Percentiles rank a stretch among this genome's conserved stretches.
Evolutionary conservation across 2,329 filamentous ascomycete species (phyloP).

Genomic region (Phyllosticta citriasiana): DNA sequence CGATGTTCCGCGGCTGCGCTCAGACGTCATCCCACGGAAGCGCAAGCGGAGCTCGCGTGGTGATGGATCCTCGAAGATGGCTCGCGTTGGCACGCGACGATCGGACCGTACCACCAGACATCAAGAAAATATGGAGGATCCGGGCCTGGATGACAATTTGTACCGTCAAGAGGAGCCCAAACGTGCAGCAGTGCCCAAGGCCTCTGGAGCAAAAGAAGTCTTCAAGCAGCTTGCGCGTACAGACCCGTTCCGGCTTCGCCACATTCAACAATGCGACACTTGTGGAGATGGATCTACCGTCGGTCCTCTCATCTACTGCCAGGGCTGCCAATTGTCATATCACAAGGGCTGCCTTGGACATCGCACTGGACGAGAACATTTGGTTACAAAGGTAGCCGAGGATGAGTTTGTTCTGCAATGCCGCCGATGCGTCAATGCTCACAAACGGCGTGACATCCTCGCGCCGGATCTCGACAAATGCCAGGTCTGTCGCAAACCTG

Average conservation of each 20-base stretch:
- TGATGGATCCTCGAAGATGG: constrained; percentile 9
- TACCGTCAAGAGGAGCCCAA: constrained; percentile 34
- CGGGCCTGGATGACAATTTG: constrained; percentile 54
- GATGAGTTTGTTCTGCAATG: constrained; percentile 83
- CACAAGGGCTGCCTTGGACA: constrained; percentile 75
- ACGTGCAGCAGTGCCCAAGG: constrained; percentile 38
- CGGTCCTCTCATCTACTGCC: constrained; percentile 72
- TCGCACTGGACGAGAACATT: constrained; percentile 66
- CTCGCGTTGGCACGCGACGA: constrained; percentile 27
- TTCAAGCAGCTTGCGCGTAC: constrained; percentile 55
- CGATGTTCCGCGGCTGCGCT: constrained; percentile 26
- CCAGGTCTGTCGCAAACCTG: constrained; percentile 55
- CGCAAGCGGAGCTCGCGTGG: constrained; percentile 23
- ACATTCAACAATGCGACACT: constrained; percentile 61
- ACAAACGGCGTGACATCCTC: constrained; percentile 56
- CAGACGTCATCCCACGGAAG: constrained; percentile 29
- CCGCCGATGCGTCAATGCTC: constrained; percentile 64
- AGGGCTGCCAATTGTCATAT: constrained; percentile 77
- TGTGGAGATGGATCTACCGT: constrained; percentile 54
- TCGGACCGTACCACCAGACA: constrained; percentile 38
- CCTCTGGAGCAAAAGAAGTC: constrained; percentile 54
- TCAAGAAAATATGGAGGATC: constrained; percentile 42
- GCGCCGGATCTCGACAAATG: constrained; percentile 66
- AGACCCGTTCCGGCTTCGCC: constrained; percentile 58
- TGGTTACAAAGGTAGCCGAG: constrained; percentile 73